phyloP scores from a whole-genome alignment of 345 rosid species.

The Dipteronia sinensis region DNA sequence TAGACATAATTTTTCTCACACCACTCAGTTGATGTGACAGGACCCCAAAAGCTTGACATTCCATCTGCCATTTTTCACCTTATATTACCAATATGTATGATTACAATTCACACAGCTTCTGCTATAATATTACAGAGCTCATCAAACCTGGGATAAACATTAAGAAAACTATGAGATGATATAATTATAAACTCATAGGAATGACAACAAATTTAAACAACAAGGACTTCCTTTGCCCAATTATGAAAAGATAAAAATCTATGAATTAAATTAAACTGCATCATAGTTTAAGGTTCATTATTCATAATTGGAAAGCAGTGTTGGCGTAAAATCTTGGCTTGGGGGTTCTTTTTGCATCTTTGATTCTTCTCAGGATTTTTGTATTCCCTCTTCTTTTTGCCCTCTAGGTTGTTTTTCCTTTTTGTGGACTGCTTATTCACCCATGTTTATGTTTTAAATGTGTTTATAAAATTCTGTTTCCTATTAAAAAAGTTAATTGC shows the following conservation, averaged over 20 bases:
- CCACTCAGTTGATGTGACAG: constrained; percentile 84
- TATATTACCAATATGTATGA: constrained; percentile 14
- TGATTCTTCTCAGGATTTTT: no score
- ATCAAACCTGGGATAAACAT: constrained; percentile 30
- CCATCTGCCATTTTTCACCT: constrained; percentile 67
- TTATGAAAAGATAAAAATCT: not conserved
- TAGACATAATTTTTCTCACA: constrained; percentile 81
- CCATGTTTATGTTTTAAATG: no score
- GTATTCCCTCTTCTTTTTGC: no score
- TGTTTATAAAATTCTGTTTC: no score
- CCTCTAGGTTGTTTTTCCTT: no score
- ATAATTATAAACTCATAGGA: not conserved
- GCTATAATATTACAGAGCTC: constrained; percentile 21
- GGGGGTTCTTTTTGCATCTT: no score
- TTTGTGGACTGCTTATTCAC: no score
- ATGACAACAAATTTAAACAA: not conserved
- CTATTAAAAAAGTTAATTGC: not conserved
- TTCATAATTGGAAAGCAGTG: no score
- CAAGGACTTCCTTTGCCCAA: not conserved
- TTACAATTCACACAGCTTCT: constrained; percentile 19
- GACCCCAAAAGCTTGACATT: constrained; percentile 89
- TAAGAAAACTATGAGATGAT: constrained; percentile 15
- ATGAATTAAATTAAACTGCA: not conserved
- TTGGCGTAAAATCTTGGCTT: no score
- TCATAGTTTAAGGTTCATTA: not conserved